Evolutionary conservation across 2,329 filamentous ascomycete genomes (phyloP), one percentile per base, ranked within the genome.

Genomic region (Colletotrichum musae): DNA sequence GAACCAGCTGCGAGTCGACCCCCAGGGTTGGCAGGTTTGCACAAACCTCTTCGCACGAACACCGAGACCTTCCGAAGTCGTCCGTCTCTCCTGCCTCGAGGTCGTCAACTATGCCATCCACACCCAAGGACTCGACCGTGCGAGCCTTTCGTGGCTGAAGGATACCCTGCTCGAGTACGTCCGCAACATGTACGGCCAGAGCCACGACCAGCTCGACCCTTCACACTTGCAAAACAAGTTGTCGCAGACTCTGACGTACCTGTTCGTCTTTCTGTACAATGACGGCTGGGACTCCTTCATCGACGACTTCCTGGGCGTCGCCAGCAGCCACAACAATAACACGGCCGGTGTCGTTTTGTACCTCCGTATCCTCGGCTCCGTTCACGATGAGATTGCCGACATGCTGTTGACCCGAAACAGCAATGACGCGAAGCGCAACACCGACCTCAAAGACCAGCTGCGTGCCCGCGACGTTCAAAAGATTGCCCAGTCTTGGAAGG

Each of bases 301-400:
- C 78, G 93, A 97, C 76, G 96, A 99, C 78, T 93, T 98, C 74
- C 85, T 96, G 71, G 87, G 88, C 67, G 82, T 99, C 73, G 94
- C 95, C 6, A 88, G 88, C 69, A 82, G 87, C 32, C 84, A 88
- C 26, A 87, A 89, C 72, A 89, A 88, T 73, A 89, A 88, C 73
- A 83, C 85, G 58, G 79, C 87, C 1, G 95, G 94, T 4, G 93
- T 96, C 56, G 85, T 95, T 41, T 89, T 99, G 74, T 98, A 98
- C 81, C 88, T 99, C 64, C 92, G 95, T 59, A 90, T 98, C 72
- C 87, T 98, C 54, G 89, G 92, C 73, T 96, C 95, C 41, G 92
- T 99, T 54, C 96, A 99, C 77, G 96, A 99, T 75, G 96, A 99
- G 80, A 98, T 99, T 76, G 96, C 95, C 72, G 96, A 99, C 82